Conservation (phyloP, 345 rosid species). For the Luvunga scandens region DNA sequence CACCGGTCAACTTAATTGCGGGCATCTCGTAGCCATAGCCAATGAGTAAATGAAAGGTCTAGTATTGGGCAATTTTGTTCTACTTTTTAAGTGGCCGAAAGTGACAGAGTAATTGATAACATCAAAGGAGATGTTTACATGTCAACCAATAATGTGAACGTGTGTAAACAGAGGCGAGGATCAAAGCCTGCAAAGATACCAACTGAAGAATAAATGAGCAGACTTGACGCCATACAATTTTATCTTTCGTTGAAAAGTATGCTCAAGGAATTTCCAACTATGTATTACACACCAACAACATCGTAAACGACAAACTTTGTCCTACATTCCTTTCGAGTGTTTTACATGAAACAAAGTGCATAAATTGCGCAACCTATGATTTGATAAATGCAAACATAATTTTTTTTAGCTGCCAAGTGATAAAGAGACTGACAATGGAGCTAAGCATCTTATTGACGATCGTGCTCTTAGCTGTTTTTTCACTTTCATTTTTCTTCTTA, state of each 20-base stretch:
- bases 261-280: background rate
- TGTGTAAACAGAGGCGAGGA: background rate
- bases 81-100: no score
- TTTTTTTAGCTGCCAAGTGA: background rate
- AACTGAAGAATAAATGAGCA: background rate
- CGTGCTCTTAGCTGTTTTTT: constrained; percentile 22
- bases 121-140: no score
- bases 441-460: constrained; percentile 28
- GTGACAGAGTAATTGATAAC: background rate
- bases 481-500: constrained; percentile 24
- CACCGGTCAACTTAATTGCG: background rate
- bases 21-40: background rate
- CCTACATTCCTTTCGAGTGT: background rate
- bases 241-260: background rate
- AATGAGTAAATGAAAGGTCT: background rate
- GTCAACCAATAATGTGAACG: background rate
- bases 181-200: background rate
- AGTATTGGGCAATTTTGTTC: background rate
- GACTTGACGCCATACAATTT: background rate
- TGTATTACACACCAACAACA: background rate
- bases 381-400: background rate
- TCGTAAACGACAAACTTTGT: background rate
- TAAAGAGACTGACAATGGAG: constrained; percentile 35
- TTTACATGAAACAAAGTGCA: background rate
- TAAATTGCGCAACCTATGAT: background rate